Percentiles rank a stretch among this genome's conserved stretches.
These are phyloP conservation scores for Pouteria campechiana DNA, from an alignment of 179 eudicot species.

Conservation along the genomic window DNA sequence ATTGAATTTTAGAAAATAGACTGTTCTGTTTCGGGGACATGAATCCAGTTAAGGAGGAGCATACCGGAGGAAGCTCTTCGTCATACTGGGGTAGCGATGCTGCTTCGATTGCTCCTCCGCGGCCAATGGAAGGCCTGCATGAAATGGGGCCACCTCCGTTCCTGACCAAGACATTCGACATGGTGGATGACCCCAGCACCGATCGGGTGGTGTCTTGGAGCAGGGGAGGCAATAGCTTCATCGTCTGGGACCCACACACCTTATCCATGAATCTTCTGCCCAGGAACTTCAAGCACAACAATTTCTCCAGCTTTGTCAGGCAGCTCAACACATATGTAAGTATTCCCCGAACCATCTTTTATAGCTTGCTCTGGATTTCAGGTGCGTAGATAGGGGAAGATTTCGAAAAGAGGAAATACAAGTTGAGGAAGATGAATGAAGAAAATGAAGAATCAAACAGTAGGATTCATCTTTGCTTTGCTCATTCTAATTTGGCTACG, in stretches of 20 bases:
- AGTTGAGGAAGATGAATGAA: too few relatives aligned
- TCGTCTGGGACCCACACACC: conserved; percentile 78
- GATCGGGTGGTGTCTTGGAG: conserved; percentile 62
- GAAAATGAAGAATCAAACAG: too few relatives aligned
- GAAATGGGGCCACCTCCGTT: conserved; percentile 85
- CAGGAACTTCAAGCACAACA: conserved; percentile 71
- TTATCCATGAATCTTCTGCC: conserved; percentile 62
- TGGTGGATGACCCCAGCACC: conserved; percentile 60
- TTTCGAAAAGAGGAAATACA: too few relatives aligned
- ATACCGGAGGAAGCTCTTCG: conserved; percentile 17
- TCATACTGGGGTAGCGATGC: conserved; percentile 5
- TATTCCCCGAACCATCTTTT: too few relatives aligned
- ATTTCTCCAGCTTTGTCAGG: conserved; percentile 87
- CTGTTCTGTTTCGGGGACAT: too few relatives aligned
- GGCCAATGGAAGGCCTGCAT: conserved; percentile 71
- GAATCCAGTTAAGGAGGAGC: conserved; percentile 57
- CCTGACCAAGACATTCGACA: conserved; percentile 67
- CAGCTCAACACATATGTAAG: conserved; percentile 95
- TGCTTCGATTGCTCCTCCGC: conserved; percentile 24
- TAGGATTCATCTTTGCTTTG: too few relatives aligned
- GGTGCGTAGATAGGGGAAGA: too few relatives aligned
- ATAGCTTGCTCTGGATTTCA: too few relatives aligned
- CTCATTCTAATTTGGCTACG: too few relatives aligned
- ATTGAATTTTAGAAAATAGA: too few relatives aligned
- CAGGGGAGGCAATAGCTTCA: conserved; percentile 77